Base-by-base conservation (phyloP, 495 filamentous ascomycete species). In the Achaetomiella virescens region DNA sequence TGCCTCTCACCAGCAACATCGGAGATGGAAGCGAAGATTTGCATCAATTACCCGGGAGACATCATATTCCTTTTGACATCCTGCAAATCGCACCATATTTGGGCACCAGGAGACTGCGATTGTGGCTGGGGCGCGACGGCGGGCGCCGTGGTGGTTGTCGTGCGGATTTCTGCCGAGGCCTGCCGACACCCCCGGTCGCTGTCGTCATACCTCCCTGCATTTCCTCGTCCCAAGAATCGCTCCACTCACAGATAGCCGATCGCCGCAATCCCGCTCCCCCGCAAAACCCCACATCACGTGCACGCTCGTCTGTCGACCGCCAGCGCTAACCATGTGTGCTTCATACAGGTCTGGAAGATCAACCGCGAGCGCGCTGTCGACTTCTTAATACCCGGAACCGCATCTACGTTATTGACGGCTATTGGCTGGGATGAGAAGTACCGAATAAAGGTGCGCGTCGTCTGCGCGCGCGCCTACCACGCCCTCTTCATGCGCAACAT, bases 401-500 rank as follows among this genome's bases (percentile, higher is more conserved):
- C 66, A 98, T 98, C 77, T 98, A 98, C 74, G 93, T 98, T 57
- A 78, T 98, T 57, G 93, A 98, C 75, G 93, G 93, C 58, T 98
- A 84, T 71, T 57, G 93, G 93, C 64, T 98, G 93, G 93, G 93
- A 98, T 64, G 87, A 95, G 81, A 90, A 92, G 68, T 98, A 98
- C 81, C 82, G 91, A 56, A 97, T 98, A 78, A 88, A 84, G 65
- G 93, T 98, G 66, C 95, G 93, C 62, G 92, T 98, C 58, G 90
- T 98, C 70, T 98, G 93, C 76, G 93, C 93, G 59, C 89, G 93
- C 71, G 93, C 93, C 74, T 98, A 98, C 81, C 93, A 98, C 81
- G 93, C 93, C 60, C 83, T 98, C 57, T 98, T 98, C 88, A 98
- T 98, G 93, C 89, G 95, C 65, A 98, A 98, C 81, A 98, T 98